phyloP scores from a whole-genome alignment of 441 rosid genomes.

The Populus hybrid region DNA sequence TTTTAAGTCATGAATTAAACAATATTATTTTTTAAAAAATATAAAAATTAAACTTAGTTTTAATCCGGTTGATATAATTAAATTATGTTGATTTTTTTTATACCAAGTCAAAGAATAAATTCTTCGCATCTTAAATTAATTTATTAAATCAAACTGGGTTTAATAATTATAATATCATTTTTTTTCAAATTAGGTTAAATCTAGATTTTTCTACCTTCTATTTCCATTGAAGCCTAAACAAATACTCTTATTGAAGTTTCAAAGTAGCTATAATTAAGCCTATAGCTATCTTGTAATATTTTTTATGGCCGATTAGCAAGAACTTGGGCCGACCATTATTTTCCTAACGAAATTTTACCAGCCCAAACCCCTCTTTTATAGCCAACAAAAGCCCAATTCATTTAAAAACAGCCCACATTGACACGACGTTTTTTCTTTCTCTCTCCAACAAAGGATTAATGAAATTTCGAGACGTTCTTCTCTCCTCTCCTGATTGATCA shows the following conservation, averaged over 20 bases:
- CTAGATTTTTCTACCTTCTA: too few relatives aligned
- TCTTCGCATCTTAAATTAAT: too few relatives aligned
- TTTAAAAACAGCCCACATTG: not conserved
- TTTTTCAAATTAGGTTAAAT: too few relatives aligned
- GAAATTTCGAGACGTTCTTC: constrained; percentile 1
- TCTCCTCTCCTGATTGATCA: not conserved
- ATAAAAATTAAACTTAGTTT: too few relatives aligned
- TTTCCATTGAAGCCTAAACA: too few relatives aligned
- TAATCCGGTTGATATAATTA: fast-evolving
- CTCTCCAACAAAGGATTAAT: not conserved
- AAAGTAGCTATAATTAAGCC: not conserved
- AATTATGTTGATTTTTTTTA: too few relatives aligned
- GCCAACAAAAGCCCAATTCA: not conserved
- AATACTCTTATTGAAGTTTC: too few relatives aligned
- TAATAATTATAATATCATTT: too few relatives aligned
- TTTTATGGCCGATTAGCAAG: not conserved
- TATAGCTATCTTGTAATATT: not conserved
- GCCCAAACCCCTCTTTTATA: not conserved
- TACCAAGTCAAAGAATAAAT: too few relatives aligned
- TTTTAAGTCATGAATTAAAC: too few relatives aligned
- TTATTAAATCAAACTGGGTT: too few relatives aligned
- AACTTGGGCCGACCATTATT: not conserved
- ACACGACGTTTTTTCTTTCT: not conserved
- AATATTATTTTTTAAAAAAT: too few relatives aligned
- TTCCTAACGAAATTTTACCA: not conserved